These are phyloP conservation scores for Metschnikowia santaceciliae DNA, from an alignment of 805 yeast genomes.

Conservation along the genomic window DNA sequence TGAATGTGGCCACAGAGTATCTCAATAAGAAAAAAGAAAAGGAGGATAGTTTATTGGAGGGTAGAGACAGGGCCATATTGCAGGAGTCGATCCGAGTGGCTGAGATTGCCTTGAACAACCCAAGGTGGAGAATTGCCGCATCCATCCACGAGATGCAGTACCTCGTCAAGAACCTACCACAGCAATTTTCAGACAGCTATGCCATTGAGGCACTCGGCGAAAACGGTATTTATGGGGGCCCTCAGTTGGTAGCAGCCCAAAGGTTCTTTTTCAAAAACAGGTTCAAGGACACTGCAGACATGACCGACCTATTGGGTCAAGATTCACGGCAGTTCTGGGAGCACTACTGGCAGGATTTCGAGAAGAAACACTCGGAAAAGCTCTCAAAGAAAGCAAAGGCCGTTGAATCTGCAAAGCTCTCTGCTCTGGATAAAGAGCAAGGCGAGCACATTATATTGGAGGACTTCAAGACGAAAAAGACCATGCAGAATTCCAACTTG, in stretches of 20 bases:
- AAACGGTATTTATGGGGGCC: constrained; percentile 53
- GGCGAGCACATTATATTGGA: neutral
- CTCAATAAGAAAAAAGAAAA: constrained; percentile 32
- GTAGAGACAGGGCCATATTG: constrained; percentile 40
- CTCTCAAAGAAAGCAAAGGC: constrained; percentile 32
- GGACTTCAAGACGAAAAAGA: neutral
- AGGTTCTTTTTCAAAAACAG: constrained; percentile 52
- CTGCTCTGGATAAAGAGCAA: neutral
- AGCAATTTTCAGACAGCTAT: constrained; percentile 34
- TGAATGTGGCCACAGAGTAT: constrained; percentile 45
- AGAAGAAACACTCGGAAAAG: constrained; percentile 33
- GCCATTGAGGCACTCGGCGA: constrained; percentile 38
- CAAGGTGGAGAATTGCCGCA: constrained; percentile 56
- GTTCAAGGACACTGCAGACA: constrained; percentile 28
- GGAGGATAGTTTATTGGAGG: constrained; percentile 24
- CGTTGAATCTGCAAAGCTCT: constrained; percentile 5
- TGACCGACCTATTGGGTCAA: constrained; percentile 29
- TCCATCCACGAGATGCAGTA: constrained; percentile 65
- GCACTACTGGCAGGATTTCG: constrained; percentile 46
- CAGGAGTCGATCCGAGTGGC: constrained; percentile 44
- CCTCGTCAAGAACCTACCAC: constrained; percentile 45
- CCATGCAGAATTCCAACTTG: too few species aligned
- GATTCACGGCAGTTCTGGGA: constrained; percentile 49
- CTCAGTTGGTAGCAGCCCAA: constrained; percentile 51
- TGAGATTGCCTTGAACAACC: constrained; percentile 45